phyloP scores from a whole-genome alignment of 805 yeast species.

The Torulaspora franciscae region DNA sequence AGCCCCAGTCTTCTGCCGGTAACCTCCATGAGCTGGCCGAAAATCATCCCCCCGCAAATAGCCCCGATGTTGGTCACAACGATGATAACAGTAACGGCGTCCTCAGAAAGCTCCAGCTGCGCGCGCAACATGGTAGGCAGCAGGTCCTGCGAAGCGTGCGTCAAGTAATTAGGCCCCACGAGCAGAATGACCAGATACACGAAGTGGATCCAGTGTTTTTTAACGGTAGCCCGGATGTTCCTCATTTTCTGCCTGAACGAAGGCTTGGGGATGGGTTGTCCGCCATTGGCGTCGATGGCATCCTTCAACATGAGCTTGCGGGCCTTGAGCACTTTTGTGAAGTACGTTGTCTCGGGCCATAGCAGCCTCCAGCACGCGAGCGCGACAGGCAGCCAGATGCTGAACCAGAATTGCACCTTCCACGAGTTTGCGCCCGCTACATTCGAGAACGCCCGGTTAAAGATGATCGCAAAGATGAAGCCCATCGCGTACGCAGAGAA shows the following conservation, averaged over 20 bases:
- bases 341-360: constrained; percentile 58
- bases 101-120: constrained; percentile 44
- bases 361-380: constrained; percentile 53
- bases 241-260: constrained; percentile 21
- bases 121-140: constrained; percentile 57
- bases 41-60: constrained; percentile 54
- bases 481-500: constrained; percentile 62
- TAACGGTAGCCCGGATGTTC: constrained; percentile 38
- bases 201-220: constrained; percentile 56
- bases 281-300: constrained; percentile 22
- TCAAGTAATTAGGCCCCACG: constrained; percentile 66
- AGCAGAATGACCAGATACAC: constrained; percentile 54
- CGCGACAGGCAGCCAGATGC: constrained; percentile 60
- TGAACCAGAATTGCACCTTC: constrained; percentile 72
- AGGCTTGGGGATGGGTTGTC: constrained; percentile 20
- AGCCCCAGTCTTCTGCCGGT: constrained; percentile 59
- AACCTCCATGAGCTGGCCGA: constrained; percentile 53
- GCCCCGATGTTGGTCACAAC: constrained; percentile 66
- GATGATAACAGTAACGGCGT: constrained; percentile 55
- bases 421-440: constrained; percentile 45
- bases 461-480: constrained; percentile 58
- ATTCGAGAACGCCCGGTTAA: constrained; percentile 56
- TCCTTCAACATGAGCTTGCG: constrained; percentile 20
- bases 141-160: constrained; percentile 73
- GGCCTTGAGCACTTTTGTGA: constrained; percentile 33